Base-by-base conservation (phyloP, 2,329 filamentous ascomycete genomes). In the Keithomyces neogunnii region DNA sequence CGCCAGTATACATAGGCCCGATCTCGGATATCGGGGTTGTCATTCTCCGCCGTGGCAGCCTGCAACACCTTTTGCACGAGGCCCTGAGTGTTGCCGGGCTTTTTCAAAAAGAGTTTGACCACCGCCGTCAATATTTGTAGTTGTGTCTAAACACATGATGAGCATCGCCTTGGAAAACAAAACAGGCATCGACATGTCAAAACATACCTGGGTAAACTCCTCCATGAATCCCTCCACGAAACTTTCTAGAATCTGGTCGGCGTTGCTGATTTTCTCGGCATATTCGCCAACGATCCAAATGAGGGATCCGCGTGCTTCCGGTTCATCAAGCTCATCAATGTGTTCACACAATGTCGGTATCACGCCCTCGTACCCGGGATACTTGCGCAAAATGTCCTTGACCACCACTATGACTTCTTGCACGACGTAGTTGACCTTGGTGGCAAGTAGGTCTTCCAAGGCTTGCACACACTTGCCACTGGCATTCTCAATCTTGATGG, bases 281-380 rank as follows among this genome's bases (percentile, higher is more conserved):
- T 99, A 99, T 68, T 99, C 93, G 59, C 93, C 93, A 5, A 99
- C 92, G 59, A 99, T 97, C 93, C 93, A 99, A 63, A 99, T 97
- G 53, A 99, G 74, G 28, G 92, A 87, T 3, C 88, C 91, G 62
- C 93, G 78, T 5, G 93, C 93, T 61, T 90, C 85, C 1, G 92
- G 91, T 69, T 99, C 93, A 64, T 99, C 93, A 58, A 99, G 70
- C 60, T 99, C 93, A 62, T 99, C 93, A 55, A 99, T 96, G 64
- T 95, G 89, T 67, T 96, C 83, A 74, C 95, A 99, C 11, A 99
- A 78, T 1, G 90, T 95, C 3, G 92, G 92, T 60, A 99, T 99
- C 59, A 99, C 95, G 31, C 91, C 93, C 71, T 99, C 93, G 62
- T 96, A 99, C 26, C 93, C 93, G 7, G 92, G 91, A 62, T 99